Percentiles rank a stretch among this genome's conserved stretches.
Conservation (phyloP, 768 basidiomycete genomes). For the Gloeopeniophorella convolvens region DNA sequence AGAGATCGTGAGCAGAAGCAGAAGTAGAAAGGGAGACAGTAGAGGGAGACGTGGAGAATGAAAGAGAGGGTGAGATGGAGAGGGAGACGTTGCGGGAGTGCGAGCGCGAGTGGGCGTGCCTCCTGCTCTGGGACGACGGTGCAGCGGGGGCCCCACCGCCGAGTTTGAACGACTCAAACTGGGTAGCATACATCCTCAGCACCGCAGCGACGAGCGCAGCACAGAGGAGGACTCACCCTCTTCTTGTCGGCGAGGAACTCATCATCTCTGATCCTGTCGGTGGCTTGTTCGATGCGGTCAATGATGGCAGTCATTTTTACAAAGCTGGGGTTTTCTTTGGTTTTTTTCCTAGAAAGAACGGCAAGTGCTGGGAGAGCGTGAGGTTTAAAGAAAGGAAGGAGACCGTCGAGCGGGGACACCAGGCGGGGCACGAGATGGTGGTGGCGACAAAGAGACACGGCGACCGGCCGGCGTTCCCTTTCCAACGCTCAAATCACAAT, state of each 20-base stretch:
- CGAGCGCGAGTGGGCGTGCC: slow-evolving; percentile 54
- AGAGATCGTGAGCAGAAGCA: slow-evolving; percentile 27
- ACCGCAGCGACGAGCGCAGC: background rate
- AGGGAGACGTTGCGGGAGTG: slow-evolving; percentile 66
- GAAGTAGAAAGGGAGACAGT: slow-evolving; percentile 36
- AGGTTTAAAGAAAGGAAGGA: slow-evolving; percentile 32
- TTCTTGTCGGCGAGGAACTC: slow-evolving; percentile 34
- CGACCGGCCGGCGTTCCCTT: slow-evolving; percentile 6
- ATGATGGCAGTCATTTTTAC: slow-evolving; percentile 27
- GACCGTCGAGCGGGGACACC: slow-evolving; percentile 25
- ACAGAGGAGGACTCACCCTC: slow-evolving; percentile 31
- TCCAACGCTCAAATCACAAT: slow-evolving; percentile 26
- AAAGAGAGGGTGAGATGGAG: slow-evolving; percentile 23
- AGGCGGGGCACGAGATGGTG: slow-evolving; percentile 22
- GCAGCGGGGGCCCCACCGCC: slow-evolving; percentile 35
- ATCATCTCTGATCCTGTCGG: slow-evolving; percentile 28
- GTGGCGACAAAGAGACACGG: slow-evolving; percentile 25
- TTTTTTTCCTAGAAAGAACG: slow-evolving; percentile 30
- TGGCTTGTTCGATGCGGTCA: slow-evolving; percentile 32
- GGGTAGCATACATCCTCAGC: background rate
- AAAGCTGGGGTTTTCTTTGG: slow-evolving; percentile 26
- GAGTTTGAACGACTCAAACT: slow-evolving; percentile 74
- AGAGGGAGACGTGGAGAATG: slow-evolving; percentile 24
- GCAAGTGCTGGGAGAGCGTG: slow-evolving; percentile 31
- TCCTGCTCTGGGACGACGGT: slow-evolving; percentile 35